Percentiles rank a stretch among this genome's conserved stretches.
phyloP scores from a whole-genome alignment of 345 rosid genomes.

The Brassica napus region Da-Ae NC_063439.1:9470001-9470500 shows the following conservation, averaged over 20 bases:
- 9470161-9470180: conserved; percentile 69
- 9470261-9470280: conserved; percentile 81
- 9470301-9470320: conserved; percentile 74
- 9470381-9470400: background rate
- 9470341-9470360: conserved; percentile 40
- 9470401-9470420: too few species aligned
- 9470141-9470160: conserved; percentile 79
- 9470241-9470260: conserved; percentile 75
- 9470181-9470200: conserved; percentile 87
- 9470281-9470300: conserved; percentile 64
- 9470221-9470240: conserved; percentile 60
- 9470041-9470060: conserved; percentile 61
- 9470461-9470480: background rate
- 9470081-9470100: conserved; percentile 13
- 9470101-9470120: conserved; percentile 17
- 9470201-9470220: conserved; percentile 77
- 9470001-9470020: conserved; percentile 53
- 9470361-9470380: background rate
- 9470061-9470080: conserved; percentile 35
- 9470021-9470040: conserved; percentile 67
- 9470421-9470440: background rate
- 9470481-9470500: background rate
- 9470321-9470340: conserved; percentile 86
- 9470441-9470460: background rate
- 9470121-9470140: conserved; percentile 65